A percentile compares a stretch with the other conserved stretches of the same genome.
Conservation (phyloP, 352 stramenopile genomes). For the Hyaloperonospora brassicae region DNA sequence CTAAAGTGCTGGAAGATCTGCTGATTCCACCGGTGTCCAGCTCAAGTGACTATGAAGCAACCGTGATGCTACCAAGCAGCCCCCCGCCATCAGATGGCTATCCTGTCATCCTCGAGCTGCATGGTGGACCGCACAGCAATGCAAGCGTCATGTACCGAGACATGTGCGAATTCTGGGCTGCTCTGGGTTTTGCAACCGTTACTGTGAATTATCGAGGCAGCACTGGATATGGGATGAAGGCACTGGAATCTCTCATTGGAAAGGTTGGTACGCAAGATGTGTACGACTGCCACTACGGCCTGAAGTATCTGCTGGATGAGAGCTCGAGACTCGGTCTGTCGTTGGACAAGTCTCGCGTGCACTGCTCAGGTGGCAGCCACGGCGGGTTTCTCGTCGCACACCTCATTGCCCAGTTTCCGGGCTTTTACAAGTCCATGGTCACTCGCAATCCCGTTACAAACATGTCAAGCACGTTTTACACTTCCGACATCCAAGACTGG, state of each 20-base stretch:
- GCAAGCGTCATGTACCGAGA: constrained; percentile 82
- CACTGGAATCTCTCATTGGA: constrained; percentile 86
- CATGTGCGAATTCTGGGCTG: constrained; percentile 87
- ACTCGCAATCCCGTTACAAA: constrained; percentile 91
- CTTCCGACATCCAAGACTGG: constrained; percentile 96
- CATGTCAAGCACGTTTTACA: constrained; percentile 89
- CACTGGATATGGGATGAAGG: constrained; percentile 87
- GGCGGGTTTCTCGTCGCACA: constrained; percentile 92
- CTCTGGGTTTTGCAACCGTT: constrained; percentile 86
- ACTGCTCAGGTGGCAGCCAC: constrained; percentile 92
- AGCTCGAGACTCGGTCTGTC: constrained; percentile 30
- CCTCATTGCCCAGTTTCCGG: constrained; percentile 90
- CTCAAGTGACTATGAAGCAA: constrained; percentile 61
- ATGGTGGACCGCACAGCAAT: constrained; percentile 90
- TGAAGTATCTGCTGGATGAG: constrained; percentile 63
- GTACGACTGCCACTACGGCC: constrained; percentile 85
- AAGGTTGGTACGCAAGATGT: constrained; percentile 90
- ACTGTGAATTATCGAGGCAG: constrained; percentile 95
- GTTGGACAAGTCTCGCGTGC: constrained; percentile 74
- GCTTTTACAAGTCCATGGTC: constrained; percentile 88
- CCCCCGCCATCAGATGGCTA: constrained; percentile 31
- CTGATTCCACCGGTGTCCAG: constrained; percentile 45
- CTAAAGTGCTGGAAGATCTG: constrained; percentile 31
- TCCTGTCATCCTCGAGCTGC: constrained; percentile 80
- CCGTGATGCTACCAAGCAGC: constrained; percentile 53